Conservation (phyloP, 2,329 filamentous ascomycete species). For the Monosporascus cannonballus region DNA sequence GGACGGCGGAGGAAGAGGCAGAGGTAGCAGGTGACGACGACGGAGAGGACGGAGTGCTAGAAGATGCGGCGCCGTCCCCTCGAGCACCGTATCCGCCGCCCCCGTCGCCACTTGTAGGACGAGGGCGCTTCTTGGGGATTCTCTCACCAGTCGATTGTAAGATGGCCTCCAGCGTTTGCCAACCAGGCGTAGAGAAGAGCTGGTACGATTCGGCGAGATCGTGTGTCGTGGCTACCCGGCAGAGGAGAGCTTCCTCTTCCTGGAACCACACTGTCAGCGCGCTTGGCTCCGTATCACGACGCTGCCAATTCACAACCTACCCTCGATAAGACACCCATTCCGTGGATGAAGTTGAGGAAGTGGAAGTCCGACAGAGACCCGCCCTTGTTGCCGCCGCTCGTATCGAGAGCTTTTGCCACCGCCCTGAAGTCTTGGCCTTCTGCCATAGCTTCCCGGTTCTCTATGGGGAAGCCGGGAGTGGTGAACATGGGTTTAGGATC, state of each 20-base stretch:
- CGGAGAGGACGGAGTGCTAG: slow-evolving; percentile 6
- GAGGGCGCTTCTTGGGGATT: slow-evolving; percentile 66
- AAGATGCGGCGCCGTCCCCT: slow-evolving; percentile 13
- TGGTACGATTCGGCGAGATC: slow-evolving; percentile 77
- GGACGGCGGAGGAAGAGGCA: slow-evolving; percentile 13
- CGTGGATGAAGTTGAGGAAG: slow-evolving; percentile 78
- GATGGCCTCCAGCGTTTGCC: slow-evolving; percentile 90
- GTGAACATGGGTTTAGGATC: slow-evolving; percentile 71
- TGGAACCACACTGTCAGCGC: slow-evolving; percentile 32
- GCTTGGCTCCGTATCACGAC: neutral
- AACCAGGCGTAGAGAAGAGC: slow-evolving; percentile 80
- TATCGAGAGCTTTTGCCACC: slow-evolving; percentile 62
- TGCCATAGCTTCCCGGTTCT: slow-evolving; percentile 83
- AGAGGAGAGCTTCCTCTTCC: slow-evolving; percentile 86
- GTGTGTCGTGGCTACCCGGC: slow-evolving; percentile 74
- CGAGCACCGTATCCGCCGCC: slow-evolving; percentile 14
- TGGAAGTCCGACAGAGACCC: slow-evolving; percentile 85
- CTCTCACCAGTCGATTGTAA: slow-evolving; percentile 96
- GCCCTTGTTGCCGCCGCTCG: slow-evolving; percentile 51
- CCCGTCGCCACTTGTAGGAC: slow-evolving; percentile 33
- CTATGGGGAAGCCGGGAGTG: slow-evolving; percentile 72
- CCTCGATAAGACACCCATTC: slow-evolving; percentile 76
- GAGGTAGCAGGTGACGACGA: slow-evolving; percentile 9
- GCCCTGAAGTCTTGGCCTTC: slow-evolving; percentile 73
- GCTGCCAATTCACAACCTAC: slow-evolving; percentile 42